phyloP scores from a whole-genome alignment of 768 basidiomycete genomes.

The Tricholoma hemisulphureum region DNA sequence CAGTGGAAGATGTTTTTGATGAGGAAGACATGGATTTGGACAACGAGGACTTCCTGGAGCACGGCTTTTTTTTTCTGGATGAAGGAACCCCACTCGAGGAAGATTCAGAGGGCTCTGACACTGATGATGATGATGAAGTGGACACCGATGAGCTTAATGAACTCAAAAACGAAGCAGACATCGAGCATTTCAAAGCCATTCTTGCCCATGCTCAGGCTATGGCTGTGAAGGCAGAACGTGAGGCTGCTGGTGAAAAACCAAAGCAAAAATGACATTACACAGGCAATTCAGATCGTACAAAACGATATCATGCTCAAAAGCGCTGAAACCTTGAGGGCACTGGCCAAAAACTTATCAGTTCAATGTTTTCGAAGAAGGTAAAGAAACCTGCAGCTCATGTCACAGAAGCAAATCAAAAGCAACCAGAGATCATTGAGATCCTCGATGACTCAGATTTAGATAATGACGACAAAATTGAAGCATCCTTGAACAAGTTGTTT shows the following conservation, averaged over 20 bases:
- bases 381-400: background rate
- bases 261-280: conserved; percentile 11
- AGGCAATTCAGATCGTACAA: conserved; percentile 11
- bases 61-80: background rate
- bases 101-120: background rate
- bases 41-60: background rate
- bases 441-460: background rate
- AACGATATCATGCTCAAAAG: conserved; percentile 6
- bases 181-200: background rate
- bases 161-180: background rate
- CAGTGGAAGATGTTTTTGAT: background rate
- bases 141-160: background rate
- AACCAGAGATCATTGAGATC: background rate
- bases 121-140: background rate
- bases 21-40: background rate
- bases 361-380: conserved; percentile 8
- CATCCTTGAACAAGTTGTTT: background rate
- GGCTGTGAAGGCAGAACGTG: background rate
- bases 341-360: conserved; percentile 5
- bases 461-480: background rate
- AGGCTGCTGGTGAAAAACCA: background rate
- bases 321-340: background rate
- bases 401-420: background rate
- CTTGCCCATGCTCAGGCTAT: background rate
- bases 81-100: background rate